Conservation (phyloP, 192 early-diverging fungal genomes). For the Gaertneriomyces semiglobifer region DNA sequence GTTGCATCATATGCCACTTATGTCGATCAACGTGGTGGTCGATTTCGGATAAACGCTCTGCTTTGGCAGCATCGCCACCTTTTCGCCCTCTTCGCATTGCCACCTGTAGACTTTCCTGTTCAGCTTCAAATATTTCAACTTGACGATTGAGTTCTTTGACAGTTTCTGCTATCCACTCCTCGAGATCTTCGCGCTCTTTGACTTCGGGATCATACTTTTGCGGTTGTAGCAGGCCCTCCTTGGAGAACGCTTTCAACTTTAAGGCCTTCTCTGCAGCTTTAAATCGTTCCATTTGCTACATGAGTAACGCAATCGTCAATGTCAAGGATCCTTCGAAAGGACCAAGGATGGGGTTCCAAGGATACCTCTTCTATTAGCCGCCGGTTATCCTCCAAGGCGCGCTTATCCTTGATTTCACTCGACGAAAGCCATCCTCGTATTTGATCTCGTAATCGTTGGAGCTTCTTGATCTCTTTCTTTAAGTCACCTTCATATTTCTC, state of each 20-base stretch:
- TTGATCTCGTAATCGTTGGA: slow-evolving; percentile 93
- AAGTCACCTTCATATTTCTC: slow-evolving; percentile 95
- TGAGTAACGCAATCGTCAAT: background rate
- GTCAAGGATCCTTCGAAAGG: slow-evolving; percentile 3
- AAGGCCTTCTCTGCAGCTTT: slow-evolving; percentile 98
- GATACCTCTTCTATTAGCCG: slow-evolving; percentile 84
- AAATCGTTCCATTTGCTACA: slow-evolving; percentile 96
- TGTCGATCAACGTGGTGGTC: slow-evolving; percentile 82
- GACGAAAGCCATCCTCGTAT: slow-evolving; percentile 96
- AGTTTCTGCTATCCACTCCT: slow-evolving; percentile 77
- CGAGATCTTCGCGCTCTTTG: slow-evolving; percentile 81
- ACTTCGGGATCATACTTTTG: slow-evolving; percentile 91
- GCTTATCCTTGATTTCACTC: slow-evolving; percentile 97
- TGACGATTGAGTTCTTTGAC: slow-evolving; percentile 84
- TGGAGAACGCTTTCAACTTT: slow-evolving; percentile 98
- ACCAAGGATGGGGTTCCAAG: background rate
- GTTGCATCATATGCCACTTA: slow-evolving; percentile 81
- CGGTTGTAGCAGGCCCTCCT: slow-evolving; percentile 81
- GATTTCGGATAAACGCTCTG: slow-evolving; percentile 67
- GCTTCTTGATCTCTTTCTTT: slow-evolving; percentile 99
- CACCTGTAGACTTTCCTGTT: slow-evolving; percentile 71
- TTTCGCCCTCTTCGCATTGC: slow-evolving; percentile 69
- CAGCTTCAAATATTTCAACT: slow-evolving; percentile 90
- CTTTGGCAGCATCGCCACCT: slow-evolving; percentile 68
- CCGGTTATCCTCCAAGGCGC: slow-evolving; percentile 80